These are phyloP conservation scores for Iberis pinnata DNA, from an alignment of 345 rosid genomes.

Conservation along the genomic window DNA sequence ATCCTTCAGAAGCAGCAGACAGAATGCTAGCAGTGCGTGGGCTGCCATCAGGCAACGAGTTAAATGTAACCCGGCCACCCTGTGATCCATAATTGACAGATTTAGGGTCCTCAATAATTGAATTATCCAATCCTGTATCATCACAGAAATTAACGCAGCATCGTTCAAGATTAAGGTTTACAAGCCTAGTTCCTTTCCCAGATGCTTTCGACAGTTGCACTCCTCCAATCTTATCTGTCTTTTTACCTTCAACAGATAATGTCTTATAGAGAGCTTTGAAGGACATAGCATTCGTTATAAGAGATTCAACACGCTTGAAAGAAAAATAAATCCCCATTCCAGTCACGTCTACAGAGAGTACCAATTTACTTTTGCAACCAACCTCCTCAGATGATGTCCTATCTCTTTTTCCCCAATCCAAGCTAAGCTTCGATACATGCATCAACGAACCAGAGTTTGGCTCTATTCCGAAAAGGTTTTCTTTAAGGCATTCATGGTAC, in stretches of 20 bases:
- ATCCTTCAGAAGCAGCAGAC: conserved; percentile 47
- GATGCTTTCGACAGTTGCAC: conserved; percentile 50
- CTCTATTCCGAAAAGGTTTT: conserved; percentile 74
- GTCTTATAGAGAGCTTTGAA: conserved; percentile 59
- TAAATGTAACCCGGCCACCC: conserved; percentile 71
- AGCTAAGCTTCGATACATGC: conserved; percentile 80
- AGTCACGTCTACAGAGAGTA: conserved; percentile 76
- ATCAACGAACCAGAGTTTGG: conserved; percentile 83
- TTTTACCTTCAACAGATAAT: conserved; percentile 45
- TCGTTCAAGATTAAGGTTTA: conserved; percentile 74
- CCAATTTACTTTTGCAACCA: conserved; percentile 54
- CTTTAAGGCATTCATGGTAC: conserved; percentile 85
- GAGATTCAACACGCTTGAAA: conserved; percentile 69
- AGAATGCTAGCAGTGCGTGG: conserved; percentile 63
- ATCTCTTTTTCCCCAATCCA: conserved; percentile 91
- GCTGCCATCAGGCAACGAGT: conserved; percentile 65
- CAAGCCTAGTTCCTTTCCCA: conserved; percentile 71
- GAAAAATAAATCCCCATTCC: conserved; percentile 72
- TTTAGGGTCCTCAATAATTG: conserved; percentile 74
- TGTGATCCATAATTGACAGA: conserved; percentile 98
- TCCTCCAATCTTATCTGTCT: conserved; percentile 39
- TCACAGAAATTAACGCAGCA: conserved; percentile 67
- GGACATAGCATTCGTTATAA: conserved; percentile 60
- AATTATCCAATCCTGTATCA: conserved; percentile 58
- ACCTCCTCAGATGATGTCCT: conserved; percentile 54